Evolutionary conservation across 805 yeast species (phyloP), one percentile per base, ranked within the genome.

Genomic region (Brettanomyces bruxellensis): DNA sequence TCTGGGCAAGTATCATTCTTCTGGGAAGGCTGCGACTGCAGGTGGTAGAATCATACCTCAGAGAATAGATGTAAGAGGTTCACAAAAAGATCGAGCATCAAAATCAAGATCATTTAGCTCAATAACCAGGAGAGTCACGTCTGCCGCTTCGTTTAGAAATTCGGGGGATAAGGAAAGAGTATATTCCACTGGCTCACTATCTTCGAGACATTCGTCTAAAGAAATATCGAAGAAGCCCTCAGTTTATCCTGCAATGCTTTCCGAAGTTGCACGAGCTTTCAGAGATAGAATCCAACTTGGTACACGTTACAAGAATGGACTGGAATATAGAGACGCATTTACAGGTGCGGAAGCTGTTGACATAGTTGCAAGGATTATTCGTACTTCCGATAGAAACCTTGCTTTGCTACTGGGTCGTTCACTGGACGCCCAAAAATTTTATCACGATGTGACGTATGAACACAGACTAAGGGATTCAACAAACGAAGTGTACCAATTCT

Each of bases 331-430:
- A 60, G 95, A 90, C 59, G 83, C 97, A 0, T 93, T 93, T 59
- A 84, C 96, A 0, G 99, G 99, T 34, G 73, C 86, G 23, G 93
- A 87, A 64, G 96, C 98, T 1, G 95, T 93, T 30, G 96, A 89
- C 62, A 76, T 82, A n/a, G 80, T 93, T 49, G 83, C 95, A 47
- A 73, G 83, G 47, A 85, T 93, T 45, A 82, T 91, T 44, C 73
- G 95, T 54, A 91, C 96, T 1, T 84, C 88, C 7, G 99, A 93
- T 62, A 73, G 99, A 49, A 90, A 89, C 55, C 67, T 93, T 56
- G 98, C 98, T 0, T 68, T 93, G 41, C 68, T 93, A 34, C 67
- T 93, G 43, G 99, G 98, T 28, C 73, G 99, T 52, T 82, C 97
- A 0, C 69, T 93, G 46, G 98, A 93, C 66, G 95, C 96, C 1